Conservation (phyloP, 441 rosid species). For the Flueggea neowawraea region DNA sequence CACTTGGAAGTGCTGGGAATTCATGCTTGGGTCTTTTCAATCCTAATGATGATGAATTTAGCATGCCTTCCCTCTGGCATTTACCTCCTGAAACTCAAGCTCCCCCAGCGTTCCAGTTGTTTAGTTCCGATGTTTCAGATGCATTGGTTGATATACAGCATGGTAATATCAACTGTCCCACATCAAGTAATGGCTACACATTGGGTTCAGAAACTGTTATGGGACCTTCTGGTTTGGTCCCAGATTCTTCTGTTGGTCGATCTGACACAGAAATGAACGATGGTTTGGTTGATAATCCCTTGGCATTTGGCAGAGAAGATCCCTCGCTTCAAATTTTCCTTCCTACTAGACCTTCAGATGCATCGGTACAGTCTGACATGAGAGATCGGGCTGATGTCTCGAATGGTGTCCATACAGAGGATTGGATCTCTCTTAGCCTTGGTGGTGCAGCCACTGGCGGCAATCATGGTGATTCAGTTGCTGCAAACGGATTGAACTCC, state of each 20-base stretch:
- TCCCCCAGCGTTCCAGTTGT: constrained; percentile 75
- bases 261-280: constrained; percentile 53
- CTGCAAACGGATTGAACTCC: constrained; percentile 50
- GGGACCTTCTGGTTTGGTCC: constrained; percentile 42
- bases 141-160: constrained; percentile 57
- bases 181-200: constrained; percentile 60
- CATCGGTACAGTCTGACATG: constrained; percentile 48
- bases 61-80: constrained; percentile 55
- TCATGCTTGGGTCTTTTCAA: constrained; percentile 64
- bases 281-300: constrained; percentile 82
- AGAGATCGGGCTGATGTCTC: constrained; percentile 72
- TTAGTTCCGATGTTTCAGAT: constrained; percentile 61
- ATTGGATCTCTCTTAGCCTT: constrained; percentile 94
- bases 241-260: constrained; percentile 51
- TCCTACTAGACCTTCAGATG: constrained; percentile 78
- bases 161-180: constrained; percentile 50
- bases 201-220: constrained; percentile 59
- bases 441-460: constrained; percentile 70
- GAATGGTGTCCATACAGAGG: constrained; percentile 77
- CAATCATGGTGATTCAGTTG: constrained; percentile 40
- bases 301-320: constrained; percentile 79
- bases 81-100: constrained; percentile 65
- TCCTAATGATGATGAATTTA: constrained; percentile 66
- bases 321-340: constrained; percentile 94
- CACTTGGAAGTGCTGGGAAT: constrained; percentile 46